These are phyloP conservation scores for Cordia subcordata DNA, from an alignment of 257 asterid species.

Conservation along the genomic window DNA sequence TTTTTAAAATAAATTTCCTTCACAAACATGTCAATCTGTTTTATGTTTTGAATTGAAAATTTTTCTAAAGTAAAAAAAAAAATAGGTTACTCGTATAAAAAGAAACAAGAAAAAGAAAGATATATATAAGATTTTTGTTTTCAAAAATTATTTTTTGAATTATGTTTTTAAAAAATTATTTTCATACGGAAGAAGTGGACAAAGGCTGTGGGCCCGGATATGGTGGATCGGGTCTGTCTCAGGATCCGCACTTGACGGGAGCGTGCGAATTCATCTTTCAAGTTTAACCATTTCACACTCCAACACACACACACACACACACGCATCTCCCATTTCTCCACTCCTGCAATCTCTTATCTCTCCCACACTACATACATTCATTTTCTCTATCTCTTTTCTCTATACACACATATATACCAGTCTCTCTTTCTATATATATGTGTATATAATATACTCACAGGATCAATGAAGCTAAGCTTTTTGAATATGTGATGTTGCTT, in stretches of 20 bases:
- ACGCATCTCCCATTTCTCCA: constrained; percentile 2
- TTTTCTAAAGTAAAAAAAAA: too few relatives aligned
- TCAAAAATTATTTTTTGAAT: too few relatives aligned
- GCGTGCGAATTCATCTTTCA: constrained; percentile 8
- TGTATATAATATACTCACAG: not conserved
- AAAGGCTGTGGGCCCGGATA: constrained; percentile 18
- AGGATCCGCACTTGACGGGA: constrained; percentile 48
- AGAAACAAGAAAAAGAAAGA: too few relatives aligned
- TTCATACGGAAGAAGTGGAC: not conserved
- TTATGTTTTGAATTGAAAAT: too few relatives aligned
- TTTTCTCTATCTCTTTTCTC: constrained; percentile 16
- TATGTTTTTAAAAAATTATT: too few relatives aligned
- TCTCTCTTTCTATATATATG: constrained; percentile 10
- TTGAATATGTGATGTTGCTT: constrained; percentile 7
- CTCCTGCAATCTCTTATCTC: constrained; percentile 31
- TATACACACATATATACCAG: not conserved
- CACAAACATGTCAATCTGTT: too few relatives aligned
- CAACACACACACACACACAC: not conserved
- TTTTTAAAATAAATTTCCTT: too few relatives aligned
- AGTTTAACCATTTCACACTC: constrained; percentile 14
- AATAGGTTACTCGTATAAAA: too few relatives aligned
- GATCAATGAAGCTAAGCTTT: not conserved
- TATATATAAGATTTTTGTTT: too few relatives aligned
- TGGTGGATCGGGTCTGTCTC: constrained; percentile 47
- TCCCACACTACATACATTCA: constrained; percentile 15